These are phyloP conservation scores for Datisca glomerata DNA, from an alignment of 306 rosid species.

Conservation along the genomic window DNA sequence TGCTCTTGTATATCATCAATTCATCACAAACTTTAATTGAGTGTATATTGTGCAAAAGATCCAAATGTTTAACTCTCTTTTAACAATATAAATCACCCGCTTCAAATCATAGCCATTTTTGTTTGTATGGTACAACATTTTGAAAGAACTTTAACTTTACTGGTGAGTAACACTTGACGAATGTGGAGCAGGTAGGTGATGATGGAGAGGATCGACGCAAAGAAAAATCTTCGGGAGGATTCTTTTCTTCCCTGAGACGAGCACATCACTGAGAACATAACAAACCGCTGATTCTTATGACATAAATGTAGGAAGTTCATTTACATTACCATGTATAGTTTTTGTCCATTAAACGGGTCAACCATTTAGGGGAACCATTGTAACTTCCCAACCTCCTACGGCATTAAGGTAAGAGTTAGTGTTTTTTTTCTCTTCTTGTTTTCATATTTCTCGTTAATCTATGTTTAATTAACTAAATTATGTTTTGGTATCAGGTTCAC, in stretches of 20 bases:
- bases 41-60: too few species aligned
- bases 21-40: not conserved
- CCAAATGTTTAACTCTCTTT: too few species aligned
- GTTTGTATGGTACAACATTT: not conserved
- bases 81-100: too few species aligned
- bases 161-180: not conserved
- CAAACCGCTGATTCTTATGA: conserved; percentile 10
- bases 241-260: conserved; percentile 58
- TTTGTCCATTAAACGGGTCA: not conserved
- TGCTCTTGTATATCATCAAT: not conserved
- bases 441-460: too few species aligned
- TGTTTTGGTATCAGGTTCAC: too few species aligned
- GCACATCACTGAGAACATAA: conserved; percentile 36
- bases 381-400: not conserved
- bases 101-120: not conserved
- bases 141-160: not conserved
- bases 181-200: conserved; percentile 42
- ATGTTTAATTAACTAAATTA: too few species aligned
- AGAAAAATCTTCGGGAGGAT: conserved; percentile 43
- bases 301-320: conserved; percentile 21
- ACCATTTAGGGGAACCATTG: not conserved
- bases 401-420: not conserved
- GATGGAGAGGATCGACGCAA: conserved; percentile 61
- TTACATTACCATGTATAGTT: not conserved
- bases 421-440: not conserved